phyloP scores from a whole-genome alignment of 352 stramenopile genomes.

The Phytophthora colocasiae region DNA sequence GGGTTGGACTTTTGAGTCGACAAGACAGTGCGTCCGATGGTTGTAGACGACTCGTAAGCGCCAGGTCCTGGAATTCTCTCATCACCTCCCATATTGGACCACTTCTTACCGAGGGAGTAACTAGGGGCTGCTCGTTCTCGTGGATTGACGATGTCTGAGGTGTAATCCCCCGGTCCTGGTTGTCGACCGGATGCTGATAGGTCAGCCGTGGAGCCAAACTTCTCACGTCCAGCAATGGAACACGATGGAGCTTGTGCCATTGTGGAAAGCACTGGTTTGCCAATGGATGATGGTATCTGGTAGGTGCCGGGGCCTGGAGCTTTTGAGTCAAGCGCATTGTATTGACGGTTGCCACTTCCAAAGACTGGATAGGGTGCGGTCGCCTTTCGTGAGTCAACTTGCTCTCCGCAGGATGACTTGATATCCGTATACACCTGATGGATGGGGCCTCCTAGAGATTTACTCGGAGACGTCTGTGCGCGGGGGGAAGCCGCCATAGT shows the following conservation, averaged over 20 bases:
- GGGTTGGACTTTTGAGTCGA: constrained; percentile 77
- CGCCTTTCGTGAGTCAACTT: constrained; percentile 79
- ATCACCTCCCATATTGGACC: constrained; percentile 42
- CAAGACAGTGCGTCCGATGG: constrained; percentile 69
- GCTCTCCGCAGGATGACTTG: constrained; percentile 73
- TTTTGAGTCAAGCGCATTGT: constrained; percentile 56
- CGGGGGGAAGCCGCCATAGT: constrained; percentile 46
- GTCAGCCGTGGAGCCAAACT: constrained; percentile 77
- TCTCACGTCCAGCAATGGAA: constrained; percentile 80
- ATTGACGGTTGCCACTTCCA: constrained; percentile 64
- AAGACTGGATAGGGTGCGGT: constrained; percentile 73
- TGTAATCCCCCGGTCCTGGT: constrained; percentile 77
- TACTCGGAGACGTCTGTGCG: constrained; percentile 42
- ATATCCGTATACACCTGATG: constrained; percentile 39
- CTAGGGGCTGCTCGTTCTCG: constrained; percentile 66
- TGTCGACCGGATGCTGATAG: constrained; percentile 50
- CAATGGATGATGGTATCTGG: constrained; percentile 76
- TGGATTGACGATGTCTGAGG: constrained; percentile 65
- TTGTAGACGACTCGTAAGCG: constrained; percentile 64
- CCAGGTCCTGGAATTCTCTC: constrained; percentile 71
- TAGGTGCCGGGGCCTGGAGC: constrained; percentile 70
- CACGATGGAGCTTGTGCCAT: constrained; percentile 51
- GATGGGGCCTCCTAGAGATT: constrained; percentile 12
- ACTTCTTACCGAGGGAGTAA: constrained; percentile 84
- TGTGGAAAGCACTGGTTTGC: constrained; percentile 33